Evolutionary conservation across 106 monocot genomes (phyloP).

Genomic region (Iris macrosiphon): DNA sequence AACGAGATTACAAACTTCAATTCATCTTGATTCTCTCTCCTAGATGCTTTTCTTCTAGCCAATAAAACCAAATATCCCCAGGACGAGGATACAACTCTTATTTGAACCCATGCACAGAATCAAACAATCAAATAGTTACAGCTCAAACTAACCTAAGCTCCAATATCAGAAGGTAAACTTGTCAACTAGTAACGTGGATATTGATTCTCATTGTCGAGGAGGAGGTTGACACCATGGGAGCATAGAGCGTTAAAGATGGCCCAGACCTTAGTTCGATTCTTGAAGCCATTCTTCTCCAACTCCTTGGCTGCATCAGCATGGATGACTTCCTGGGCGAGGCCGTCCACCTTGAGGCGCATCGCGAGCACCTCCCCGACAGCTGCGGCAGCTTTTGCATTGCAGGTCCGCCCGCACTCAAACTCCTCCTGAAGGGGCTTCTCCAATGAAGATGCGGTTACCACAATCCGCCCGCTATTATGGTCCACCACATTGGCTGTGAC

Average conservation of each 20-base stretch:
- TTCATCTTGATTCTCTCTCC: too few relatives aligned
- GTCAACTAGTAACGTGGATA: too few relatives aligned
- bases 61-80: too few relatives aligned
- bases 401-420: slow-evolving; percentile 50
- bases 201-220: slow-evolving; percentile 29
- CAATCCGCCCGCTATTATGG: slow-evolving; percentile 50
- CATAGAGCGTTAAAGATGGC: slow-evolving; percentile 77
- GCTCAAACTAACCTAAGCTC: too few relatives aligned
- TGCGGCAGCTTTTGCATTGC: slow-evolving; percentile 91
- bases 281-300: slow-evolving; percentile 92
- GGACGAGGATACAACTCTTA: too few relatives aligned
- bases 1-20: too few relatives aligned
- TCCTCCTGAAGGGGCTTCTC: slow-evolving; percentile 70
- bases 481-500: slow-evolving; percentile 94
- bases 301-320: slow-evolving; percentile 79
- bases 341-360: slow-evolving; percentile 87
- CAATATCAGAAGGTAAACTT: too few relatives aligned
- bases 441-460: slow-evolving; percentile 63
- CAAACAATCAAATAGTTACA: too few relatives aligned
- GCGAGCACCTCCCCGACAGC: slow-evolving; percentile 92
- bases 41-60: too few relatives aligned
- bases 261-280: slow-evolving; percentile 83
- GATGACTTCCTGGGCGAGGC: slow-evolving; percentile 66
- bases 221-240: slow-evolving; percentile 65
- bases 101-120: too few relatives aligned